Evolutionary conservation across 805 yeast species (phyloP).

Genomic region (Nakazawaea anatomiae): DNA sequence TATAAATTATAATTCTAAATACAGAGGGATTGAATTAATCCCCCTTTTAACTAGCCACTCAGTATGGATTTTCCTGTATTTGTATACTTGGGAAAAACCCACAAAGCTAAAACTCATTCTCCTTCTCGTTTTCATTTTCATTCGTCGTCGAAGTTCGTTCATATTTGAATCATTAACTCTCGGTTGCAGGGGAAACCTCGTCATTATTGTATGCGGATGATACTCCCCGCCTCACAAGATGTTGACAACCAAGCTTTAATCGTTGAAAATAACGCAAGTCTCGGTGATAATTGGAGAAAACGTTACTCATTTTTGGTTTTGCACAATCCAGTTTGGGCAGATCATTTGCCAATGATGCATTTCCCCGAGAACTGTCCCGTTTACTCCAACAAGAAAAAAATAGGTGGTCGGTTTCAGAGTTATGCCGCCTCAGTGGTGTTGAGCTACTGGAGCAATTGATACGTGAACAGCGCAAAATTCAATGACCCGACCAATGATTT

Average conservation of each 20-base stretch:
- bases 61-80: too few species aligned
- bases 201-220: too few species aligned
- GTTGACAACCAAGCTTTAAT: constrained; percentile 35
- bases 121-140: too few species aligned
- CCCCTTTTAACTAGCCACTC: too few species aligned
- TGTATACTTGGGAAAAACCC: too few species aligned
- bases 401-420: constrained; percentile 36
- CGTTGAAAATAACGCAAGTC: constrained; percentile 28
- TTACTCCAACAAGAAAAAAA: constrained; percentile 38
- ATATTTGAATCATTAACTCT: too few species aligned
- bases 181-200: too few species aligned
- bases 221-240: constrained; percentile 15
- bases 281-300: constrained; percentile 44
- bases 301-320: constrained; percentile 37
- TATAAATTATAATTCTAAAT: too few species aligned
- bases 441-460: constrained; percentile 27
- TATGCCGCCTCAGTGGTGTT: constrained; percentile 36
- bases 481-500: constrained; percentile 21
- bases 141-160: too few species aligned
- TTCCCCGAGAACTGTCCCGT: constrained; percentile 37
- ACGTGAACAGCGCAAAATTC: constrained; percentile 26
- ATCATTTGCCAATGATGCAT: constrained; percentile 33
- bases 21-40: too few species aligned
- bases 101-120: too few species aligned
- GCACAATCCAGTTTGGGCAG: constrained; percentile 40